Percentiles rank a stretch among this genome's conserved stretches.
phyloP scores from a whole-genome alignment of 2,329 filamentous ascomycete genomes.

The Claviceps sp. region DNA sequence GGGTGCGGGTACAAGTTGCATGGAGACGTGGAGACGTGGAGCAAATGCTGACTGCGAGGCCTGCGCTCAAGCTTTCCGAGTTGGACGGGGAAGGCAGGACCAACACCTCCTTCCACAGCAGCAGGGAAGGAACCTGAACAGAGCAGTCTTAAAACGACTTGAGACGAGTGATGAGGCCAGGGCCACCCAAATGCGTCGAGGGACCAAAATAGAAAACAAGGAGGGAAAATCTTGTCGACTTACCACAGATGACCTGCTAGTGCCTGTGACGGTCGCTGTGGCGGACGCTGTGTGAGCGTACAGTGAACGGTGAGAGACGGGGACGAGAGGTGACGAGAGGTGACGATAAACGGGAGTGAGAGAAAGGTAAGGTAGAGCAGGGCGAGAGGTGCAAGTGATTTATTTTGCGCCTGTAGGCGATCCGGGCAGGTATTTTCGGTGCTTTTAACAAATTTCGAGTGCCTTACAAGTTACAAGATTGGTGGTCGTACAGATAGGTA shows the following conservation, averaged over 20 bases:
- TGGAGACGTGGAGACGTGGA: constrained; percentile 2
- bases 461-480: neutral
- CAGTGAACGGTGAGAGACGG: neutral
- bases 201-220: neutral
- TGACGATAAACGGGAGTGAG: neutral
- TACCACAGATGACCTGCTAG: constrained; percentile 20
- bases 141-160: no score
- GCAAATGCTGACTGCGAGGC: neutral
- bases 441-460: neutral
- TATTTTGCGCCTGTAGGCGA: no score
- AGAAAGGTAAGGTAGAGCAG: no score
- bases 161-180: neutral
- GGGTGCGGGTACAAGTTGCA: constrained; percentile 4
- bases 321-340: neutral
- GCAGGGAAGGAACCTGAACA: no score
- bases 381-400: no score
- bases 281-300: neutral
- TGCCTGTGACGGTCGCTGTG: neutral
- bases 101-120: no score
- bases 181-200: neutral
- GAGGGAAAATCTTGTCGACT: constrained; percentile 13
- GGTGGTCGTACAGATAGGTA: neutral
- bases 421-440: neutral
- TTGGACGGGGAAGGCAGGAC: neutral
- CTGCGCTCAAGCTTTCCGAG: no score